Percentiles rank a stretch among this genome's conserved stretches.
Evolutionary conservation across 2,329 filamentous ascomycete species (phyloP).

Genomic region (Pseudocercospora cruenta): DNA sequence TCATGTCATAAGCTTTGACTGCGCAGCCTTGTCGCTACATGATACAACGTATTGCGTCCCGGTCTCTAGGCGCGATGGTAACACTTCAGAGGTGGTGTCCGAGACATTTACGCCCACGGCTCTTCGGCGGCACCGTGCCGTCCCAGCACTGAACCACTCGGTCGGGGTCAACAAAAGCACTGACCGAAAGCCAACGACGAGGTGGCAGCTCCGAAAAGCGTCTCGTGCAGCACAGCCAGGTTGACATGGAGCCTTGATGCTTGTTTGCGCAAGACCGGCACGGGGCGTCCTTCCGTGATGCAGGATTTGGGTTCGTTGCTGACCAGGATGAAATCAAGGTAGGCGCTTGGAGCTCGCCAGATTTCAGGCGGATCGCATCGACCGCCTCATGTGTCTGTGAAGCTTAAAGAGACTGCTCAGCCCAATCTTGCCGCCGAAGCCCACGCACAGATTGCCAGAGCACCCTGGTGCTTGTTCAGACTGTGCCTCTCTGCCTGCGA

Average conservation of each 20-base stretch:
- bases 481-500: not conserved
- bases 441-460: not conserved
- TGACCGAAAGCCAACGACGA: not conserved
- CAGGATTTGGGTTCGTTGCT: not conserved
- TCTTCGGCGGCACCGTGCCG: conserved; percentile 4
- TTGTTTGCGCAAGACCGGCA: conserved; percentile 9
- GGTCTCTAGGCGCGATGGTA: not conserved
- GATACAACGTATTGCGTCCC: not conserved
- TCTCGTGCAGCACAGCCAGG: conserved; percentile 6
- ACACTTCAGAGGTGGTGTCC: not conserved
- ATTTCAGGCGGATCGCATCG: conserved; percentile 13
- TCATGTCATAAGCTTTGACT: not conserved
- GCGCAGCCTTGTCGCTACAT: too few relatives aligned
- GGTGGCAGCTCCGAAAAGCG: not conserved
- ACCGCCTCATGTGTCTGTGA: conserved; percentile 3
- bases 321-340: conserved; percentile 11
- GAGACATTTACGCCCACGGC: not conserved
- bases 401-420: conserved; percentile 1
- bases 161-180: conserved; percentile 1
- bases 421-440: not conserved
- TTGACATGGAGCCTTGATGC: not conserved
- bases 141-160: not conserved
- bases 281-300: conserved; percentile 8
- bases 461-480: not conserved
- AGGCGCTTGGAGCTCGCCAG: conserved; percentile 15